Base-by-base conservation (phyloP, 305 asterid species). In the Salvia sclarea region DNA sequence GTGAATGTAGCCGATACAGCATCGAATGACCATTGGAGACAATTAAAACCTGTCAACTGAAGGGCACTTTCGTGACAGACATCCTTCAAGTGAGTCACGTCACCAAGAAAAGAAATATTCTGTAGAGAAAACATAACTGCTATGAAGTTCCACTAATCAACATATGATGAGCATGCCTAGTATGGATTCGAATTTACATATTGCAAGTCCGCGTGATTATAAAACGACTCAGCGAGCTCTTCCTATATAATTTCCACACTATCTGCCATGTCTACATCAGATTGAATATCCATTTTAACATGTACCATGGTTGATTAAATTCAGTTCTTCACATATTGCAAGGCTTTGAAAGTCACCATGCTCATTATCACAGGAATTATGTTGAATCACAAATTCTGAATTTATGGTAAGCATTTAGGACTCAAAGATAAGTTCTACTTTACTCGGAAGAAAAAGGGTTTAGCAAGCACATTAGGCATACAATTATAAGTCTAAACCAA, bases 21-120 rank as follows among this genome's bases (percentile, higher is more conserved):
- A 71, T 80, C 59, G 66, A 41, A 70, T 35, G 95, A 74, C 86
- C 88, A 81, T 31, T 75, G 91, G 61, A 72, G 79, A 76, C 75
- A 44, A 63, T 76, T 53, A 60, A 76, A 80, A 58, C 89, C 87
- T 45, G 78, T 17, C 62, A 78, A 76, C 41, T 73, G 90, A 78
- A 82, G 66, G 56, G 82, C 79, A 81, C 70, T 86, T 76, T 80
- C 84, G 70, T 60, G 79, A 83, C 80, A 79, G 12, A 72, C 55
- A 78, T 83, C 88, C 77, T 74, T 81, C 77, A 75, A 74, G 76
- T 4, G 71, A 68, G 77, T 81, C 74, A 79, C 82, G 66, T 74
- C 82, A 72, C 85, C 82, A 16, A 82, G 84, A 77, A 68, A 64
- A 78, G 78, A 77, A 66, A 79, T 44, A 49, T 66, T 72, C 92